Conservation (phyloP, 352 stramenopile species). For the Globisporangium radiosum region DNA sequence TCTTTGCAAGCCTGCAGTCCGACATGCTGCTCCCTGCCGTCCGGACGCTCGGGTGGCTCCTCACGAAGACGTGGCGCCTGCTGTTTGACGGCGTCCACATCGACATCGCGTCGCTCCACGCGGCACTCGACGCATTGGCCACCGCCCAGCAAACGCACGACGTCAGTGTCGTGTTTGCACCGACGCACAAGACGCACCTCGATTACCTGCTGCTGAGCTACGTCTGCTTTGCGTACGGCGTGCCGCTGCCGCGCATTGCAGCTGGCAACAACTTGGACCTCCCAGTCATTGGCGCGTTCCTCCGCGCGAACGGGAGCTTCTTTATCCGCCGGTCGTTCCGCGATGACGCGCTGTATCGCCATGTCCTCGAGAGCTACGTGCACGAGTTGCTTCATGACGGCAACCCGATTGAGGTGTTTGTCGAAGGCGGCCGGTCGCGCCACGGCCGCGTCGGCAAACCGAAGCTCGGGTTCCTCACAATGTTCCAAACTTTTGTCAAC, state of each 20-base stretch:
- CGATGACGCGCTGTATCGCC: conserved; percentile 70
- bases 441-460: conserved; percentile 73
- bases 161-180: conserved; percentile 75
- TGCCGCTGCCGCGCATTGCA: conserved; percentile 78
- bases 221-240: conserved; percentile 82
- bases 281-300: conserved; percentile 68
- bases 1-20: conserved; percentile 61
- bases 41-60: conserved; percentile 63
- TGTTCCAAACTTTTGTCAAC: conserved; percentile 63
- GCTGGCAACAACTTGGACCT: conserved; percentile 87
- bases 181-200: conserved; percentile 86
- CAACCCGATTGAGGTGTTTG: conserved; percentile 85
- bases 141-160: conserved; percentile 18
- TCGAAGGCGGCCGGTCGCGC: conserved; percentile 81
- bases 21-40: conserved; percentile 75
- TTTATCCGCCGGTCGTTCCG: conserved; percentile 85
- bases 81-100: conserved; percentile 70
- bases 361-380: conserved; percentile 83
- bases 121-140: conserved; percentile 47
- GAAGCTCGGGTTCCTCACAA: conserved; percentile 62
- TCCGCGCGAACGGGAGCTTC: conserved; percentile 84
- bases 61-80: conserved; percentile 76
- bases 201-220: conserved; percentile 91
- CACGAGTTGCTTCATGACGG: conserved; percentile 75
- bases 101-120: conserved; percentile 55